These are phyloP conservation scores for Urochloa ruziziensis DNA, from an alignment of 176 grass and related monocot species.

Conservation along the genomic window DNA sequence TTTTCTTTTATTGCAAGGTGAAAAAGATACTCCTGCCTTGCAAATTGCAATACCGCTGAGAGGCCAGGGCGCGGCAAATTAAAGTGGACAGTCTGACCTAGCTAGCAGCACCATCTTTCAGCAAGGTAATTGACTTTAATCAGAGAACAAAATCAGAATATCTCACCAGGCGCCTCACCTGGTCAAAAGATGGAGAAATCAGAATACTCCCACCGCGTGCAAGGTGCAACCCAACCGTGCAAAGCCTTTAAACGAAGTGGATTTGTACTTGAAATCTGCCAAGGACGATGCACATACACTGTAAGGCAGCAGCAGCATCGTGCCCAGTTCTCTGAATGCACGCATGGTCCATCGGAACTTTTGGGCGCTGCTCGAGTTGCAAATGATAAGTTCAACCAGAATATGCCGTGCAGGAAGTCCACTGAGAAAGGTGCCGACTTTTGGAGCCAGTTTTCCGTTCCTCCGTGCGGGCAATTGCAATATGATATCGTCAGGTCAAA, in stretches of 20 bases:
- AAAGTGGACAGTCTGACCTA: constrained; percentile 13
- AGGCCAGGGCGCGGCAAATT: constrained; percentile 5
- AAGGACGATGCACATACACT: not conserved
- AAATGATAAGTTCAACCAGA: constrained; percentile 37
- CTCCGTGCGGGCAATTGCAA: constrained; percentile 33
- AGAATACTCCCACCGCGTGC: not conserved
- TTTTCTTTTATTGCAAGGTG: not conserved
- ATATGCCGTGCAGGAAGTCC: constrained; percentile 42
- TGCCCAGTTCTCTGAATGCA: not conserved
- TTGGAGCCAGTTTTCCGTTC: constrained; percentile 24
- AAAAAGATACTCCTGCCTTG: not conserved
- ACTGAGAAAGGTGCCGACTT: constrained; percentile 48
- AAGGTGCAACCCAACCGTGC: not conserved
- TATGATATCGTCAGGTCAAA: constrained; percentile 43
- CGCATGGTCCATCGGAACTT: constrained; percentile 8
- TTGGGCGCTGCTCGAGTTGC: constrained; percentile 20
- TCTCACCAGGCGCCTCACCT: constrained; percentile 30
- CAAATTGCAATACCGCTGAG: not conserved
- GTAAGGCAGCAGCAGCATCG: not conserved
- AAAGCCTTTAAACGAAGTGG: not conserved
- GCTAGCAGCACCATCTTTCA: constrained; percentile 14
- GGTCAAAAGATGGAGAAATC: constrained; percentile 21
- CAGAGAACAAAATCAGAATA: constrained; percentile 45
- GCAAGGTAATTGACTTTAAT: constrained; percentile 28
- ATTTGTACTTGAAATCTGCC: not conserved